Percentiles rank a stretch among this genome's conserved stretches.
phyloP scores from a whole-genome alignment of 225 moss, liverwort and hornwort species.

The Ulota crispa region DNA sequence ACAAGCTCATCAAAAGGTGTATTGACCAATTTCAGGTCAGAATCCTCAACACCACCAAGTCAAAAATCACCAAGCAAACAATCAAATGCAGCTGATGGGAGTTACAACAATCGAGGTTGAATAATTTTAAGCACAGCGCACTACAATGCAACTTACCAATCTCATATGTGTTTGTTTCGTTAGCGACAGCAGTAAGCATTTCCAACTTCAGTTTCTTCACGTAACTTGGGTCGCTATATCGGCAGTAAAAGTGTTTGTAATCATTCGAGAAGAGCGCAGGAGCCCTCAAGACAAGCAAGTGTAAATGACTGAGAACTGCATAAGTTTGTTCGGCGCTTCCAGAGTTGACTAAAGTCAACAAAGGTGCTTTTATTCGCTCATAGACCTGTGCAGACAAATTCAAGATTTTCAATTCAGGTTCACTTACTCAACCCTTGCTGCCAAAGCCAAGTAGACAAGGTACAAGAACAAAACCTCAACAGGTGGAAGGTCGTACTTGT shows the following conservation, averaged over 20 bases:
- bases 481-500: slow-evolving; percentile 54
- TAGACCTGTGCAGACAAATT: slow-evolving; percentile 69
- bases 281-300: slow-evolving; percentile 94
- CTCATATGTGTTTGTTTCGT: slow-evolving; percentile 87
- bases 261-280: slow-evolving; percentile 86
- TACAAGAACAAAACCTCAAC: slow-evolving; percentile 6
- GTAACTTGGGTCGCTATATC: slow-evolving; percentile 96
- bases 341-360: slow-evolving; percentile 96
- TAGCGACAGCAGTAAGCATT: slow-evolving; percentile 99
- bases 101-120: background rate
- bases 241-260: slow-evolving; percentile 98
- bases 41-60: slow-evolving; percentile 6
- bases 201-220: slow-evolving; percentile 98
- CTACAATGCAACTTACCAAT: slow-evolving; percentile 69
- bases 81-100: background rate
- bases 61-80: slow-evolving; percentile 6
- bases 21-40: slow-evolving; percentile 1
- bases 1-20: background rate
- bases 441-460: slow-evolving; percentile 4
- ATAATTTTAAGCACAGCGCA: background rate
- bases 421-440: slow-evolving; percentile 9
- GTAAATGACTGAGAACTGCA: slow-evolving; percentile 94
- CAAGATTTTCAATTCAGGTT: slow-evolving; percentile 6
- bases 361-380: slow-evolving; percentile 95
- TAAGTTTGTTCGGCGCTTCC: slow-evolving; percentile 96